These are phyloP conservation scores for Fusarium coffeatum DNA, from an alignment of 2,329 filamentous ascomycete species.

Conservation along the genomic window DNA sequence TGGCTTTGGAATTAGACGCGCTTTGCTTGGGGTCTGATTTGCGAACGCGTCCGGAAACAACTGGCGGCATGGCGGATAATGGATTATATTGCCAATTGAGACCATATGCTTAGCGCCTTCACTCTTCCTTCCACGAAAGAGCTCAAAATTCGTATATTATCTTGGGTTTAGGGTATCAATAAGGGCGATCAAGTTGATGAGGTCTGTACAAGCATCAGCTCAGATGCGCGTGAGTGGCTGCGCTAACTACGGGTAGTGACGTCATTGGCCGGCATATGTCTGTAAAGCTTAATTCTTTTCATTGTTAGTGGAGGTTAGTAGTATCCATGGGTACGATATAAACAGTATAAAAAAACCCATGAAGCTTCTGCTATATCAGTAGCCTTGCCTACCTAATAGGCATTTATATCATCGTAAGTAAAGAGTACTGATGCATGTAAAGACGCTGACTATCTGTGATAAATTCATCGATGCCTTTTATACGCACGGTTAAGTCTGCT, in stretches of 20 bases:
- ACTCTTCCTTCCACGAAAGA: neutral
- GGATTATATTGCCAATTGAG: neutral
- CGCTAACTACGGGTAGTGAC: neutral
- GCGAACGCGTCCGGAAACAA: constrained; percentile 1
- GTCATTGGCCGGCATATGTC: neutral
- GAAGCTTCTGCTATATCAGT: neutral
- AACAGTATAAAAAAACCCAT: neutral
- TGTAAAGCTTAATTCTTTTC: neutral
- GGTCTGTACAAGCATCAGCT: neutral
- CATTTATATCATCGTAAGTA: neutral
- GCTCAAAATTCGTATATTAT: neutral
- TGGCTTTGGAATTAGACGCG: neutral
- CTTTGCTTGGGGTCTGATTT: neutral
- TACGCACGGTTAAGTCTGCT: neutral
- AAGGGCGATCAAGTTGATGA: neutral
- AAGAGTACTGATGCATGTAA: neutral
- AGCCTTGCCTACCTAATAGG: neutral
- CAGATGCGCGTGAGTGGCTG: neutral
- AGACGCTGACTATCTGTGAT: neutral
- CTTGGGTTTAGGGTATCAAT: neutral
- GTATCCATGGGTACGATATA: neutral
- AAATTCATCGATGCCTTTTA: neutral
- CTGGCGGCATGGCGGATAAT: neutral
- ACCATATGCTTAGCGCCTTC: neutral
- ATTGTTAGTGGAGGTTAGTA: too few relatives aligned